These are phyloP conservation scores for Fusarium avenaceum DNA, from an alignment of 2,329 filamentous ascomycete genomes.

Conservation along the genomic window DNA sequence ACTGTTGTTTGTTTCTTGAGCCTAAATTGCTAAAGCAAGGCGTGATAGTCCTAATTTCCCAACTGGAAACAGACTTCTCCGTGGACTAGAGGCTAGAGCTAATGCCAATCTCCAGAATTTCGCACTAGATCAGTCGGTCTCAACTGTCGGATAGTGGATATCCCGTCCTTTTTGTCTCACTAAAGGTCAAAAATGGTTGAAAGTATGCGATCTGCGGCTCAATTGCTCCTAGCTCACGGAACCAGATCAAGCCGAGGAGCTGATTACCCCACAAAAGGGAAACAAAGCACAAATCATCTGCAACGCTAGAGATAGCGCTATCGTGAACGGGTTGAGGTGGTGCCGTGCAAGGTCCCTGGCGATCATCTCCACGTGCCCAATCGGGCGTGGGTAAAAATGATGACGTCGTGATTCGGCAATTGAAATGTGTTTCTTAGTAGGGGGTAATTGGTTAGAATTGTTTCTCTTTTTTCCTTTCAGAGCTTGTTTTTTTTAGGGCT, in stretches of 20 bases:
- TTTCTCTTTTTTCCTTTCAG: neutral
- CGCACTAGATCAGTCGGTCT: neutral
- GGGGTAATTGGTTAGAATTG: neutral
- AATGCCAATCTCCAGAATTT: neutral
- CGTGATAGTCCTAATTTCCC: neutral
- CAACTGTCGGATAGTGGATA: slow-evolving; percentile 1
- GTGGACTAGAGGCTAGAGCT: neutral
- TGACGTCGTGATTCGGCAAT: slow-evolving; percentile 10
- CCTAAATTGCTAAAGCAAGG: neutral
- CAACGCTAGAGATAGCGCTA: slow-evolving; percentile 21
- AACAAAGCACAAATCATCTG: slow-evolving; percentile 10
- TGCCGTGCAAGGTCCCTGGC: slow-evolving; percentile 35
- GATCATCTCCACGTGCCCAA: slow-evolving; percentile 20
- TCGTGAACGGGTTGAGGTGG: slow-evolving; percentile 11
- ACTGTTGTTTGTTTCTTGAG: too few relatives aligned
- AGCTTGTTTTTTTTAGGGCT: neutral
- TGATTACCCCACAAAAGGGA: slow-evolving; percentile 1
- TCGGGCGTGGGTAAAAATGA: neutral
- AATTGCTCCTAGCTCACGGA: slow-evolving; percentile 28
- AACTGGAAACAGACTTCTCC: too few relatives aligned
- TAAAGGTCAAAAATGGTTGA: neutral
- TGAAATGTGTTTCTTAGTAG: neutral
- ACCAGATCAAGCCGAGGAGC: slow-evolving; percentile 2
- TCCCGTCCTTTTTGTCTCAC: slow-evolving; percentile 22
- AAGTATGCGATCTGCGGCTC: slow-evolving; percentile 10